These are phyloP conservation scores for Mycotypha africana DNA, from an alignment of 371 early-diverging fungal species.

Conservation along the genomic window DNA sequence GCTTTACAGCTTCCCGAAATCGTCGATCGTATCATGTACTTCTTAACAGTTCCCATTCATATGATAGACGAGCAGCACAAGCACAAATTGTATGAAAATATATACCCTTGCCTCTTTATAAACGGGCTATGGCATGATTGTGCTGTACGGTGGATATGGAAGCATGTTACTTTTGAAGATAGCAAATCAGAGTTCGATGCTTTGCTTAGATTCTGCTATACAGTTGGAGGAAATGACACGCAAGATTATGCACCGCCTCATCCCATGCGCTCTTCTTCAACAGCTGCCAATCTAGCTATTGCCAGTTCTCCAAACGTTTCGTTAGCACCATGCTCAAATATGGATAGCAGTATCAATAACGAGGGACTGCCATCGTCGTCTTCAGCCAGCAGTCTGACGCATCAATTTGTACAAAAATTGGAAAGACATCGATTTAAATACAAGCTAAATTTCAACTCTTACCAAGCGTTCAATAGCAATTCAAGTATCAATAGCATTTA, in stretches of 20 bases:
- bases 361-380: too few species aligned
- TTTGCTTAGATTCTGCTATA: too few species aligned
- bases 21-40: constrained; percentile 13
- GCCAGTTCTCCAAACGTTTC: too few species aligned
- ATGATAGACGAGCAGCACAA: constrained; percentile 2
- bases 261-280: too few species aligned
- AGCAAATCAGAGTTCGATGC: constrained; percentile 15
- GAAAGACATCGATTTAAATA: background rate
- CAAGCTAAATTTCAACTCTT: too few species aligned
- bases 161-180: constrained; percentile 24
- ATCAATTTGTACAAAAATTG: background rate
- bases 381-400: background rate
- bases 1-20: constrained; percentile 20
- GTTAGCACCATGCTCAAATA: too few species aligned
- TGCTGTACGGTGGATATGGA: constrained; percentile 23
- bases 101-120: constrained; percentile 20
- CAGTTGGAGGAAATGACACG: too few species aligned
- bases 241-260: too few species aligned
- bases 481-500: too few species aligned
- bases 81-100: constrained; percentile 7
- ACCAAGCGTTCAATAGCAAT: too few species aligned
- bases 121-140: constrained; percentile 27
- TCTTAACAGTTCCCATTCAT: background rate
- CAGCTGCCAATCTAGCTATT: too few species aligned
- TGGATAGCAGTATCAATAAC: too few species aligned